These are phyloP conservation scores for Carex arenaria DNA, from an alignment of 202 grass and related monocot genomes.

Conservation along the genomic window DNA sequence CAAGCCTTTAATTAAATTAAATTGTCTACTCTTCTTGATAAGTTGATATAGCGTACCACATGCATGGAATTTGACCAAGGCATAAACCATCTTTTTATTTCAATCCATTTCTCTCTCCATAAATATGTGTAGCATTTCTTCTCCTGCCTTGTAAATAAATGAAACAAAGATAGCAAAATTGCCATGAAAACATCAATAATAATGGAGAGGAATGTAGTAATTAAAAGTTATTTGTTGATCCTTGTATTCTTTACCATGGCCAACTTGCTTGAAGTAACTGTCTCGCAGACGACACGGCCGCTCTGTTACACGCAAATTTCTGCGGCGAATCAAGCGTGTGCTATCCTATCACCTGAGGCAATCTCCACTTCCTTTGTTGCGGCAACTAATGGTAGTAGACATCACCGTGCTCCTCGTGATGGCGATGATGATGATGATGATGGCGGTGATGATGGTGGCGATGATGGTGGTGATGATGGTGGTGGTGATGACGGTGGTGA, in stretches of 20 bases:
- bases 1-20: background rate
- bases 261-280: background rate
- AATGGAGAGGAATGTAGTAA: constrained; percentile 8
- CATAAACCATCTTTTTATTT: background rate
- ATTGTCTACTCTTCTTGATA: constrained; percentile 2
- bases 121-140: constrained; percentile 5
- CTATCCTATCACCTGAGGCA: constrained; percentile 32
- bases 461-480: background rate
- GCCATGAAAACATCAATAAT: background rate
- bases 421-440: constrained; percentile 8
- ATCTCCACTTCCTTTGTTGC: background rate
- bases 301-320: constrained; percentile 75
- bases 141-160: background rate
- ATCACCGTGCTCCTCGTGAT: constrained; percentile 13
- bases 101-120: background rate
- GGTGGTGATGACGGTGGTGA: background rate
- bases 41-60: constrained; percentile 13
- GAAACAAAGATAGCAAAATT: background rate
- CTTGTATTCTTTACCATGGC: background rate
- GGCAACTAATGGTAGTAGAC: background rate
- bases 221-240: background rate
- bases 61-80: background rate
- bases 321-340: constrained; percentile 63
- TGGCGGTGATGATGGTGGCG: background rate
- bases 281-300: constrained; percentile 28